Percentiles rank a stretch among this genome's conserved stretches.
phyloP scores from a whole-genome alignment of 2,329 filamentous ascomycete species.

The Exophiala oligosperma region DNA sequence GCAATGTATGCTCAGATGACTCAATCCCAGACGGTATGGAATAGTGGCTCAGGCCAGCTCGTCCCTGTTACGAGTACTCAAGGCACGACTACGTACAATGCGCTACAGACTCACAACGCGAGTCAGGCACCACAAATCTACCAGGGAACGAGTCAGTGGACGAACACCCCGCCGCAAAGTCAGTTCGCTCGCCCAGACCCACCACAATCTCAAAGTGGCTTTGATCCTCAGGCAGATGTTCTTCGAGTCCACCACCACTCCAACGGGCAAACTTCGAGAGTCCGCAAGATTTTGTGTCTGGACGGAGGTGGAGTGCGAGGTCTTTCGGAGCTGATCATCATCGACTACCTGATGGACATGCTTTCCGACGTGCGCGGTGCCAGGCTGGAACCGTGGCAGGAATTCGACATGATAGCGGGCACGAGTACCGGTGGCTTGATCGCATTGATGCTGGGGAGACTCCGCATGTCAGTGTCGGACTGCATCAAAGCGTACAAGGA shows the following conservation, averaged over 20 bases:
- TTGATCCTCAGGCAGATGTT: neutral
- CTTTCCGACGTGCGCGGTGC: neutral
- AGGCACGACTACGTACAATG: neutral
- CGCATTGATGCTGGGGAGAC: constrained; percentile 39
- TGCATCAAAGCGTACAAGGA: constrained; percentile 35
- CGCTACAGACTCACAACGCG: neutral
- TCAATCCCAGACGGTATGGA: neutral
- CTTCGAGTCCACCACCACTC: neutral
- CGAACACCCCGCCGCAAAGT: no score
- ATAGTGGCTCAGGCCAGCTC: neutral
- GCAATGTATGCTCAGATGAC: neutral
- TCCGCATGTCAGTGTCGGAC: constrained; percentile 36
- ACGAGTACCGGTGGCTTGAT: constrained; percentile 32
- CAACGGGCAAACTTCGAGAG: neutral
- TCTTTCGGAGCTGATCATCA: constrained; percentile 14
- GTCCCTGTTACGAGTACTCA: neutral
- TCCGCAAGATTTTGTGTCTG: constrained; percentile 1
- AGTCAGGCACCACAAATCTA: no score
- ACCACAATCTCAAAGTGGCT: neutral
- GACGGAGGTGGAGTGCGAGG: constrained; percentile 21
- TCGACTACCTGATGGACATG: constrained; percentile 1
- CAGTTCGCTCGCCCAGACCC: neutral
- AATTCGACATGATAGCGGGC: constrained; percentile 16
- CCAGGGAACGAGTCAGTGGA: no score
- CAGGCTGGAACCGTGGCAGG: constrained; percentile 4